phyloP scores from a whole-genome alignment of 805 yeast species.

The Torulaspora delbrueckii region DNA sequence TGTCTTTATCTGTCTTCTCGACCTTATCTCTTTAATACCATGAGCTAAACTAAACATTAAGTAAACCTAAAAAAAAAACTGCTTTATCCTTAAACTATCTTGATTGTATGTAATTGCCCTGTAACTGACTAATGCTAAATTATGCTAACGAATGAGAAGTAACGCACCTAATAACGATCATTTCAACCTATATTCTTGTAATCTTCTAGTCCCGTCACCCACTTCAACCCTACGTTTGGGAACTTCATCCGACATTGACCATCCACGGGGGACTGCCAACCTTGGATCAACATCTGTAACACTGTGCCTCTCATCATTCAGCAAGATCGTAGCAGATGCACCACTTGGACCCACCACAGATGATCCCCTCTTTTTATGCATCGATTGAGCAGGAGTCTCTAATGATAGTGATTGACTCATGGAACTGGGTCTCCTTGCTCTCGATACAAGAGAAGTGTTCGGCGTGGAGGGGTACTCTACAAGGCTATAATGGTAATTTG shows the following conservation, averaged over 20 bases:
- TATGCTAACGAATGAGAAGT: constrained; percentile 3
- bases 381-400: constrained; percentile 8
- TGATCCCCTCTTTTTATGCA: constrained; percentile 10
- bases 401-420: constrained; percentile 4
- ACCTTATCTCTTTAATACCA: too few relatives aligned
- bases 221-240: constrained; percentile 2
- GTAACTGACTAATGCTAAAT: background rate
- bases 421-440: constrained; percentile 9
- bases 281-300: constrained; percentile 9
- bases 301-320: constrained; percentile 1
- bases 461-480: constrained; percentile 3
- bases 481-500: constrained; percentile 6
- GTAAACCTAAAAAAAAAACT: background rate
- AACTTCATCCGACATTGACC: constrained; percentile 8
- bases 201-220: constrained; percentile 8
- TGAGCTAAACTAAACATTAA: background rate
- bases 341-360: constrained; percentile 3
- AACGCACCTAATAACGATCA: background rate
- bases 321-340: constrained; percentile 1
- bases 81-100: background rate
- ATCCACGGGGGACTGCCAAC: constrained; percentile 12
- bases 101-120: background rate
- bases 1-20: too few relatives aligned
- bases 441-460: constrained; percentile 5
- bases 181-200: constrained; percentile 11